phyloP scores from a whole-genome alignment of 1,139 yeast species.

The Yamadazyma conglobata region DNA sequence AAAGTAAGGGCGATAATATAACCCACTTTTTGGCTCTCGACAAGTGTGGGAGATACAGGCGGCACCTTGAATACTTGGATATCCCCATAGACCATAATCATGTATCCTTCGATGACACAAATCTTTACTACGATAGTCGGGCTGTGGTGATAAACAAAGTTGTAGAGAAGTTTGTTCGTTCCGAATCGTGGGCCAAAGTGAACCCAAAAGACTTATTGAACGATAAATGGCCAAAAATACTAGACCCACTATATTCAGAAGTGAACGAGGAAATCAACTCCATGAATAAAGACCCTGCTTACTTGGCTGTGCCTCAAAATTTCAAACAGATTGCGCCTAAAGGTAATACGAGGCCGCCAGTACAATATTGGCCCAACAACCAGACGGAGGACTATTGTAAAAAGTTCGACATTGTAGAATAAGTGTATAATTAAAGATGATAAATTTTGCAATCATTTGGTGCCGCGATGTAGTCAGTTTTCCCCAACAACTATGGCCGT shows the following conservation, averaged over 20 bases:
- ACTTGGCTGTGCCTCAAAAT: slow-evolving; percentile 21
- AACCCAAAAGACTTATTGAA: slow-evolving; percentile 2
- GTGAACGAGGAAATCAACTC: slow-evolving; percentile 21
- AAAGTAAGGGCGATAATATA: slow-evolving; percentile 28
- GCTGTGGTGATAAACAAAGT: slow-evolving; percentile 46
- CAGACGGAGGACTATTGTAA: slow-evolving; percentile 34
- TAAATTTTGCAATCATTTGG: slow-evolving; percentile 1
- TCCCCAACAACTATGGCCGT: slow-evolving; percentile 12
- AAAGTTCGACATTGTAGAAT: slow-evolving; percentile 16
- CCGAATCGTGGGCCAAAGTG: slow-evolving; percentile 12
- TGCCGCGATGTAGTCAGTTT: no score
- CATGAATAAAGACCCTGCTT: slow-evolving; percentile 14
- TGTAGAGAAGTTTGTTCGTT: slow-evolving; percentile 27
- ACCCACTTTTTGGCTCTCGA: slow-evolving; percentile 80
- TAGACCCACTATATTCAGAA: slow-evolving; percentile 10
- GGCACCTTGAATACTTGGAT: slow-evolving; percentile 11
- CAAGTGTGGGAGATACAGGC: slow-evolving; percentile 47
- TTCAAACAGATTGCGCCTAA: slow-evolving; percentile 33
- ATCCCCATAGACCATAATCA: slow-evolving; percentile 11
- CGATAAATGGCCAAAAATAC: slow-evolving; percentile 1
- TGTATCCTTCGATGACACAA: slow-evolving; percentile 6
- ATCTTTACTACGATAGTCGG: slow-evolving; percentile 42
- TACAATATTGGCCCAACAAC: slow-evolving; percentile 34
- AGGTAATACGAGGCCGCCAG: slow-evolving; percentile 13
- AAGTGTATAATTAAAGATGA: not conserved